These are phyloP conservation scores for Calvatia gigantea DNA, from an alignment of 768 basidiomycete genomes.

Conservation along the genomic window DNA sequence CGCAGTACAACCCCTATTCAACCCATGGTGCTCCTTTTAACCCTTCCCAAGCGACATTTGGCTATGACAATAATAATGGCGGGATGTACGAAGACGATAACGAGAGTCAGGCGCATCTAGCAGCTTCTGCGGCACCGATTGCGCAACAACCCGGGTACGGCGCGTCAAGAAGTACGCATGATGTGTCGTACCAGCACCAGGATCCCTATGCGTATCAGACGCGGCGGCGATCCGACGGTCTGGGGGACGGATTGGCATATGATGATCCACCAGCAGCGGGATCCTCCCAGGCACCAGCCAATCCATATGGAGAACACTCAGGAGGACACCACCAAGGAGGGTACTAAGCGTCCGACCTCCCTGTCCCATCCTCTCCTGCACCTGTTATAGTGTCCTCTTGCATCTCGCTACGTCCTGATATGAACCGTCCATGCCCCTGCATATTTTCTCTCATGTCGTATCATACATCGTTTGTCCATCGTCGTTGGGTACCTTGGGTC, in stretches of 20 bases:
- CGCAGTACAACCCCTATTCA: slow-evolving; percentile 69
- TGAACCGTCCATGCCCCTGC: slow-evolving; percentile 6
- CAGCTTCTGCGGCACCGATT: slow-evolving; percentile 57
- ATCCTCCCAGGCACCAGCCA: slow-evolving; percentile 2
- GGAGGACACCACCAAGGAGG: slow-evolving; percentile 1
- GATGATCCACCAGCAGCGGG: slow-evolving; percentile 27
- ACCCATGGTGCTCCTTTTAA: slow-evolving; percentile 58
- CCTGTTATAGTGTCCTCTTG: background rate
- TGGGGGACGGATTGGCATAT: slow-evolving; percentile 30
- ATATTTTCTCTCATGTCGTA: background rate
- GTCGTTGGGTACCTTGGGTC: background rate
- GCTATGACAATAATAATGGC: slow-evolving; percentile 40
- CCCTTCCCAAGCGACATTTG: slow-evolving; percentile 52
- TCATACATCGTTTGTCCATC: background rate
- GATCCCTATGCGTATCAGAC: slow-evolving; percentile 14
- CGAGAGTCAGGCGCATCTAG: slow-evolving; percentile 59
- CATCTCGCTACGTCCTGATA: slow-evolving; percentile 2
- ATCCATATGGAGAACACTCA: slow-evolving; percentile 4
- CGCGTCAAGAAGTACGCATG: too few relatives aligned
- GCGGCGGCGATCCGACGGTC: slow-evolving; percentile 16
- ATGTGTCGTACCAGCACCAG: too few relatives aligned
- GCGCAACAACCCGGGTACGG: slow-evolving; percentile 18
- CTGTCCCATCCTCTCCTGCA: background rate
- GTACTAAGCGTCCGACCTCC: background rate
- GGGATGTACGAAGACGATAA: slow-evolving; percentile 59